Percentiles rank a stretch among this genome's conserved stretches.
Evolutionary conservation across 345 rosid genomes (phyloP).

Genomic region (Carallia brachiata): DNA sequence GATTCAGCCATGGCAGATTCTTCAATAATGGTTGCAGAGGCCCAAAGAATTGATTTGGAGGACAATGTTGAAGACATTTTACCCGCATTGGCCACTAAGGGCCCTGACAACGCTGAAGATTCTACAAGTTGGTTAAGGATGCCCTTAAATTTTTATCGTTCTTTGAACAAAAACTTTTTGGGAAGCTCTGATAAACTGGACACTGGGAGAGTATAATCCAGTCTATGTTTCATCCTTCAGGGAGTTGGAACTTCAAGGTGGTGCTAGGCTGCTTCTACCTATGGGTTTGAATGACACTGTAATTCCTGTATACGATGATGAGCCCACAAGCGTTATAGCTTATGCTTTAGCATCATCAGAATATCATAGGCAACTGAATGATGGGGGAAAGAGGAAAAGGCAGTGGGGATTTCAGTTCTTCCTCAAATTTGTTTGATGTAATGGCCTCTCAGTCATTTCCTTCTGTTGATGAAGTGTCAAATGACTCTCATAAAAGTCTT

Average conservation of each 20-base stretch:
- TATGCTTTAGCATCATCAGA: constrained; percentile 70
- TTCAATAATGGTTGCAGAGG: constrained; percentile 31
- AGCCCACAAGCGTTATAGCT: constrained; percentile 88
- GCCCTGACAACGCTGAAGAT: constrained; percentile 49
- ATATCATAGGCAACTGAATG: constrained; percentile 56
- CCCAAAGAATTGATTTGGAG: constrained; percentile 40
- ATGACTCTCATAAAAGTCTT: constrained; percentile 51
- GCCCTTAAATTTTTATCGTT: constrained; percentile 74
- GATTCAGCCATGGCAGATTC: constrained; percentile 53
- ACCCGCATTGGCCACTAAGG: constrained; percentile 42
- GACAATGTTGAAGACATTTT: constrained; percentile 39
- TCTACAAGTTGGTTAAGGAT: constrained; percentile 59
- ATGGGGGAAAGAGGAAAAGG: constrained; percentile 41
- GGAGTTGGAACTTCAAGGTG: constrained; percentile 61
- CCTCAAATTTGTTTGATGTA: constrained; percentile 49
- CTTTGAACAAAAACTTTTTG: constrained; percentile 64
- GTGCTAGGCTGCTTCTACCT: constrained; percentile 73
- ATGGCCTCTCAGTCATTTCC: constrained; percentile 28
- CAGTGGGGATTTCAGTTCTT: constrained; percentile 49
- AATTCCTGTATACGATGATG: constrained; percentile 89
- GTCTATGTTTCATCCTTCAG: constrained; percentile 64
- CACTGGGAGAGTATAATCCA: constrained; percentile 65
- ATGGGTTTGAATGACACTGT: constrained; percentile 68
- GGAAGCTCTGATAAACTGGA: constrained; percentile 68
- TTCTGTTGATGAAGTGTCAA: constrained; percentile 52